Evolutionary conservation across 2,329 filamentous ascomycete genomes (phyloP).

Genomic region (Fulvia fulva): DNA sequence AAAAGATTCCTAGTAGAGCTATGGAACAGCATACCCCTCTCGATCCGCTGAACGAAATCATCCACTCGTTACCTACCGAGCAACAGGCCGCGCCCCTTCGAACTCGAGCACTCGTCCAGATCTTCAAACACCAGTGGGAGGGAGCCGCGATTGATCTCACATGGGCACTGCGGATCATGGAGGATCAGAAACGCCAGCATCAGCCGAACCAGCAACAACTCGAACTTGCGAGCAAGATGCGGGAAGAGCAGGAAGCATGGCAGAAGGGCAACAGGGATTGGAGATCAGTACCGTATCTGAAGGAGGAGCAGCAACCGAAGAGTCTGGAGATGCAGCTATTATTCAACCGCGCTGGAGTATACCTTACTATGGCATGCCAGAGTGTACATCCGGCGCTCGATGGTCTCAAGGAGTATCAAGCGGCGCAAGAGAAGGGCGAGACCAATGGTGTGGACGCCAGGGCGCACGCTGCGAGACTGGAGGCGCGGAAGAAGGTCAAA

Average conservation of each 20-base stretch:
- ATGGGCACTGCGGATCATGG: slow-evolving; percentile 57
- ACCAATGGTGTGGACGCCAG: slow-evolving; percentile 46
- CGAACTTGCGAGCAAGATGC: slow-evolving; percentile 48
- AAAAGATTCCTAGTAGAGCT: slow-evolving; percentile 76
- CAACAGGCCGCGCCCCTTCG: slow-evolving; percentile 64
- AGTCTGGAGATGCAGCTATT: slow-evolving; percentile 71
- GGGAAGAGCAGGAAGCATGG: slow-evolving; percentile 35
- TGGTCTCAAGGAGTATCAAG: slow-evolving; percentile 38
- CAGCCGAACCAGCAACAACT: slow-evolving; percentile 48
- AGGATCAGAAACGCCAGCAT: slow-evolving; percentile 41
- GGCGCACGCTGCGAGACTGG: slow-evolving; percentile 47
- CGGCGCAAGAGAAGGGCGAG: slow-evolving; percentile 29
- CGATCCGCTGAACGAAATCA: slow-evolving; percentile 63
- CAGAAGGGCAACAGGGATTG: slow-evolving; percentile 42
- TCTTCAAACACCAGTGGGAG: slow-evolving; percentile 70
- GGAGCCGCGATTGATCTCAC: slow-evolving; percentile 69
- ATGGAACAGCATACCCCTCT: slow-evolving; percentile 69
- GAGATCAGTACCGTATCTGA: slow-evolving; percentile 49
- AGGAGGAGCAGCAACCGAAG: slow-evolving; percentile 65
- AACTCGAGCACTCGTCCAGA: slow-evolving; percentile 68
- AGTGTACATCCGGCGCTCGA: slow-evolving; percentile 57
- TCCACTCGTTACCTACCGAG: slow-evolving; percentile 60
- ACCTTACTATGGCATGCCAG: slow-evolving; percentile 67
- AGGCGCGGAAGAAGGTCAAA: slow-evolving; percentile 66
- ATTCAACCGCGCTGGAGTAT: slow-evolving; percentile 70